phyloP scores from a whole-genome alignment of 768 basidiomycete species.

The Phlebiopsis gigantea region DNA sequence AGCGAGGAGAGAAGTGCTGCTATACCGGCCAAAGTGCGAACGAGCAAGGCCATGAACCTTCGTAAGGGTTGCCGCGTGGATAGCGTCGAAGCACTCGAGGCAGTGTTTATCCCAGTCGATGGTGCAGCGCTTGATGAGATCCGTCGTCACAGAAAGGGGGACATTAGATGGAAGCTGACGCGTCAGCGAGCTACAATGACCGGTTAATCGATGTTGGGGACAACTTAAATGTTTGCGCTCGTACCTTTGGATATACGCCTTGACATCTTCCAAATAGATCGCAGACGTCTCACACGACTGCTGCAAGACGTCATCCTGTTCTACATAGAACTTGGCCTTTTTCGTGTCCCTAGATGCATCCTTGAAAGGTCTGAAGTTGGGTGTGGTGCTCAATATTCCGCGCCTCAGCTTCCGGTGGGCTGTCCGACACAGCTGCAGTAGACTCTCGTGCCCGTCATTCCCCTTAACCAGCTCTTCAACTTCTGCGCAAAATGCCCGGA shows the following conservation, averaged over 20 bases:
- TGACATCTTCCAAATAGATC: slow-evolving; percentile 47
- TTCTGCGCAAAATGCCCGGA: slow-evolving; percentile 41
- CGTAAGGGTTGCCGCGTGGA: slow-evolving; percentile 31
- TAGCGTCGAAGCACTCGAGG: slow-evolving; percentile 32
- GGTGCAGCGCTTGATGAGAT: slow-evolving; percentile 39
- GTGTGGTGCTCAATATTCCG: slow-evolving; percentile 45
- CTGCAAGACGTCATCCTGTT: neutral
- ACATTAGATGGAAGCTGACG: slow-evolving; percentile 62
- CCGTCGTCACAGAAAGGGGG: slow-evolving; percentile 51
- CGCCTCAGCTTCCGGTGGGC: slow-evolving; percentile 39
- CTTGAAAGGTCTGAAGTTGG: slow-evolving; percentile 48
- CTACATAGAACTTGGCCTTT: slow-evolving; percentile 33
- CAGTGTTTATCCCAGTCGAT: slow-evolving; percentile 43
- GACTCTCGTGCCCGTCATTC: slow-evolving; percentile 38
- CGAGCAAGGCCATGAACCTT: slow-evolving; percentile 38
- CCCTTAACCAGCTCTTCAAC: slow-evolving; percentile 44
- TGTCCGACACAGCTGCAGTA: slow-evolving; percentile 49
- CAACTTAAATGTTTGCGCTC: slow-evolving; percentile 15
- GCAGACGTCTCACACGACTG: neutral
- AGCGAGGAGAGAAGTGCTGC: slow-evolving; percentile 44
- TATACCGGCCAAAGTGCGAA: slow-evolving; percentile 43
- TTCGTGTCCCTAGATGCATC: slow-evolving; percentile 26
- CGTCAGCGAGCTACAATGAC: slow-evolving; percentile 47
- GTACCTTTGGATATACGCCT: slow-evolving; percentile 38
- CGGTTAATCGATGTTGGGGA: neutral